Conservation (phyloP, 805 yeast species). For the Zygoascus flipseniorum region DNA sequence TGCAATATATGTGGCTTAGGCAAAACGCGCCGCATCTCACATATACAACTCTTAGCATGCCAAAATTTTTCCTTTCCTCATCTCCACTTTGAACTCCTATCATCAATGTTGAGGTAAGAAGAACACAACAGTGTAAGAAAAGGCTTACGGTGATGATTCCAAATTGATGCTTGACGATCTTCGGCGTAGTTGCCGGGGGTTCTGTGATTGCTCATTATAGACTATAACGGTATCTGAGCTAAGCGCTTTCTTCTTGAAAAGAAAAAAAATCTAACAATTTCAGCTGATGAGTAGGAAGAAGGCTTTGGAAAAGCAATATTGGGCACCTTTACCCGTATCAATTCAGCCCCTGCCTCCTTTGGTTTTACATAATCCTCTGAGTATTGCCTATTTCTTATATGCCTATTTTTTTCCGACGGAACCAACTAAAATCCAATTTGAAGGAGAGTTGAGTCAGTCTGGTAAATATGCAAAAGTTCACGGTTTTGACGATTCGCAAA, state of each 20-base stretch:
- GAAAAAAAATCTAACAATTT: not conserved
- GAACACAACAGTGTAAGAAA: not conserved
- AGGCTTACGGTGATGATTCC: not conserved
- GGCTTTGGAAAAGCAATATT: not conserved
- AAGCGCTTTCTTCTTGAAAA: not conserved
- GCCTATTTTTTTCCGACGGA: constrained; percentile 14
- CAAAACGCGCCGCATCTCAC: too few species aligned
- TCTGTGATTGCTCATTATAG: constrained; percentile 34
- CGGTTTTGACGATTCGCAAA: constrained; percentile 37
- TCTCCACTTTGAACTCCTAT: not conserved
- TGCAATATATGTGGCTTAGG: too few species aligned
- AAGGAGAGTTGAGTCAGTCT: constrained; percentile 14
- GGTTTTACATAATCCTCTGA: constrained; percentile 58
- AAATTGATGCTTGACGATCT: not conserved
- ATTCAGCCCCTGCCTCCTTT: constrained; percentile 43
- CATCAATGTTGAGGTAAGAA: not conserved
- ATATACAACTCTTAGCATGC: not conserved
- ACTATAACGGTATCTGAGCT: constrained; percentile 95
- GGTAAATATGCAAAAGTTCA: constrained; percentile 29
- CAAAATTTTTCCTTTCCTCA: not conserved
- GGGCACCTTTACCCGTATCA: constrained; percentile 50
- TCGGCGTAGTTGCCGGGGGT: not conserved
- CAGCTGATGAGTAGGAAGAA: constrained; percentile 14
- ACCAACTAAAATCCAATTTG: constrained; percentile 14
- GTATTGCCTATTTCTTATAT: constrained; percentile 44